Conservation (phyloP, 1,284 basidiomycete species). For the Heterobasidion parviporum region DNA sequence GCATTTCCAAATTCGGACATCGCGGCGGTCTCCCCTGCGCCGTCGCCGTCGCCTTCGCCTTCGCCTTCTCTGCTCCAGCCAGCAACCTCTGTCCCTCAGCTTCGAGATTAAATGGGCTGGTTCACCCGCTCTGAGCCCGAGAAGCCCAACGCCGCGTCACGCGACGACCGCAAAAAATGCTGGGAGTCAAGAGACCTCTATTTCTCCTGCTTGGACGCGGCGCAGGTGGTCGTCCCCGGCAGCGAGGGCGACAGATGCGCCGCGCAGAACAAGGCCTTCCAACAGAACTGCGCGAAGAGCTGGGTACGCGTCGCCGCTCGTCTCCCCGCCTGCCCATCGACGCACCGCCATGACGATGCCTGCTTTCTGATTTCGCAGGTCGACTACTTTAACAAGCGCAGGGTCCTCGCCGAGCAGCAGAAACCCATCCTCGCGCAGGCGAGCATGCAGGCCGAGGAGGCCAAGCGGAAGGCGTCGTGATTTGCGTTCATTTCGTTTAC, state of each 20-base stretch:
- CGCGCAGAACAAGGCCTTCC: slow-evolving; percentile 43
- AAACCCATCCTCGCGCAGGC: slow-evolving; percentile 55
- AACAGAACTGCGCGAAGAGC: slow-evolving; percentile 68
- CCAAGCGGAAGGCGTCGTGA: slow-evolving; percentile 20
- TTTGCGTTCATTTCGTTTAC: not conserved
- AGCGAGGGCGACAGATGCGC: slow-evolving; percentile 52
- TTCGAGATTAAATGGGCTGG: slow-evolving; percentile 22
- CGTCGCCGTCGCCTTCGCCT: no score
- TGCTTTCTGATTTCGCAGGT: slow-evolving; percentile 36
- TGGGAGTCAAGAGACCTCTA: slow-evolving; percentile 75
- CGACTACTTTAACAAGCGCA: slow-evolving; percentile 72
- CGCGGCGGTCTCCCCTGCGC: no score
- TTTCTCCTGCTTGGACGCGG: slow-evolving; percentile 65
- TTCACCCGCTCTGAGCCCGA: slow-evolving; percentile 24
- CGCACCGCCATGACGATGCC: not conserved
- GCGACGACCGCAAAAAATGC: slow-evolving; percentile 58
- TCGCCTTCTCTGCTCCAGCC: no score
- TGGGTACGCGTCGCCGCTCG: slow-evolving; percentile 49
- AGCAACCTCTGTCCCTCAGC: not conserved
- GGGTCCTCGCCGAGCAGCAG: slow-evolving; percentile 67
- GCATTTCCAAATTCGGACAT: not conserved
- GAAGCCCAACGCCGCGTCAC: slow-evolving; percentile 32
- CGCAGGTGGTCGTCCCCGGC: slow-evolving; percentile 59
- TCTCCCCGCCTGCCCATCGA: not conserved
- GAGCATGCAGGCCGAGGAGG: slow-evolving; percentile 38